Percentiles rank a stretch among this genome's conserved stretches.
phyloP scores from a whole-genome alignment of 2,329 filamentous ascomycete genomes.

The Pseudocercospora ulei region DNA sequence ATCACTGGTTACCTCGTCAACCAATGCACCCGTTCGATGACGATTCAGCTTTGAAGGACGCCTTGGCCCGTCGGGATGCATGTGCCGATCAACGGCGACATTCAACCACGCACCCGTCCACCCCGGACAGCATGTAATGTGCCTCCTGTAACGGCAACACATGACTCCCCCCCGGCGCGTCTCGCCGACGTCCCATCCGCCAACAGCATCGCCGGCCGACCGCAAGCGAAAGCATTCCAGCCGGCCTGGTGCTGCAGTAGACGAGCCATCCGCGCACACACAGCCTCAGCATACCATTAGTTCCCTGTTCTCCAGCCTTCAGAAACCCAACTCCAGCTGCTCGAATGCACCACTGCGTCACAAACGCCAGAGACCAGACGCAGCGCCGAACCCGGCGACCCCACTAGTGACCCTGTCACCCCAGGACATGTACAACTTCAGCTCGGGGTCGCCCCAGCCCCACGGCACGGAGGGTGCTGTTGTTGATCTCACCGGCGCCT shows the following conservation, averaged over 20 bases:
- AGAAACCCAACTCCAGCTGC: conserved; percentile 24
- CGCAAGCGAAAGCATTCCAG: conserved; percentile 6
- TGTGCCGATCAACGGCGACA: too few species aligned
- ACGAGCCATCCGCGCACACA: conserved; percentile 2
- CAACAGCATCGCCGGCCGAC: conserved; percentile 4
- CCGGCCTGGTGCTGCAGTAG: not conserved
- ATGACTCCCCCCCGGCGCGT: conserved; percentile 1
- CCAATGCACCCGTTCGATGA: too few species aligned
- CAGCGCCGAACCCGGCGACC: conserved; percentile 22
- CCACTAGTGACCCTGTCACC: conserved; percentile 27
- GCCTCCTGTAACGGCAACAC: too few species aligned
- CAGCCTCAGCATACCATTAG: conserved; percentile 39
- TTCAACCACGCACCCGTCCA: too few species aligned
- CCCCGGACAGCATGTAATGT: too few species aligned
- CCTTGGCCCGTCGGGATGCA: too few species aligned
- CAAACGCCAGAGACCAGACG: conserved; percentile 37
- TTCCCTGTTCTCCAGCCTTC: conserved; percentile 37
- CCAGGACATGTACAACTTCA: conserved; percentile 49
- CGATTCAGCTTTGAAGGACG: too few species aligned
- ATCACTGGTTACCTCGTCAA: too few species aligned
- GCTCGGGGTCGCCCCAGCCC: conserved; percentile 33
- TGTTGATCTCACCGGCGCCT: conserved; percentile 41
- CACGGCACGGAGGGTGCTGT: conserved; percentile 29
- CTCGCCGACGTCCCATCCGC: not conserved
- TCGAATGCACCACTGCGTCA: conserved; percentile 31